Evolutionary conservation across 192 early-diverging fungal genomes (phyloP).

Genomic region (Rhizophlyctis rosea): DNA sequence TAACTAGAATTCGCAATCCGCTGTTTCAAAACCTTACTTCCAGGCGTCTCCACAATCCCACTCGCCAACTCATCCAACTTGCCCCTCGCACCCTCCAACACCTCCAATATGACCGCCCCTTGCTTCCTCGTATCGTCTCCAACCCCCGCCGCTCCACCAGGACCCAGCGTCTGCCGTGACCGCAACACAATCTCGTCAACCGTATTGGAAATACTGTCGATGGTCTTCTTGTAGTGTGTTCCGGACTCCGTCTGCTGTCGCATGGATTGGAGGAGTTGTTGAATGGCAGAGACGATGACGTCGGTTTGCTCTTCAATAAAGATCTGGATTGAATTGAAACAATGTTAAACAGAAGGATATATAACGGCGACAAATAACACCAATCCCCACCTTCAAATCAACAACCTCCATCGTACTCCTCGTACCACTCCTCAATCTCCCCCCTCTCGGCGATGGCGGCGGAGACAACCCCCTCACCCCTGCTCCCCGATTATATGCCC

Average conservation of each 20-base stretch:
- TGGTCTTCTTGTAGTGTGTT: background rate
- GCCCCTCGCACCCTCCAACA: conserved; percentile 12
- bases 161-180: conserved; percentile 23
- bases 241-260: background rate
- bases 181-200: conserved; percentile 32
- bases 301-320: conserved; percentile 39
- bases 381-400: background rate
- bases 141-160: conserved; percentile 7
- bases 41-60: conserved; percentile 8
- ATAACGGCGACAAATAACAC: no score
- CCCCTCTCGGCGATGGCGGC: background rate
- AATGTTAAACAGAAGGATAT: no score
- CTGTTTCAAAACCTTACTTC: conserved; percentile 24
- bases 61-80: conserved; percentile 14
- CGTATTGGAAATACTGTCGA: conserved; percentile 13
- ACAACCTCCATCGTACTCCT: background rate
- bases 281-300: conserved; percentile 33
- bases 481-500: no score
- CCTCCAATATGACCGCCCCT: conserved; percentile 14
- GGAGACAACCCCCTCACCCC: background rate
- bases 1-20: conserved; percentile 24
- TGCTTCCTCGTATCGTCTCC: conserved; percentile 15
- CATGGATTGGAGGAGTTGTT: conserved; percentile 28
- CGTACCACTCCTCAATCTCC: background rate
- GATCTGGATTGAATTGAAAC: conserved; percentile 14